Percentiles rank a stretch among this genome's conserved stretches.
Evolutionary conservation across 208 protist species (phyloP).

Genomic region (Phytomonas francai): DNA sequence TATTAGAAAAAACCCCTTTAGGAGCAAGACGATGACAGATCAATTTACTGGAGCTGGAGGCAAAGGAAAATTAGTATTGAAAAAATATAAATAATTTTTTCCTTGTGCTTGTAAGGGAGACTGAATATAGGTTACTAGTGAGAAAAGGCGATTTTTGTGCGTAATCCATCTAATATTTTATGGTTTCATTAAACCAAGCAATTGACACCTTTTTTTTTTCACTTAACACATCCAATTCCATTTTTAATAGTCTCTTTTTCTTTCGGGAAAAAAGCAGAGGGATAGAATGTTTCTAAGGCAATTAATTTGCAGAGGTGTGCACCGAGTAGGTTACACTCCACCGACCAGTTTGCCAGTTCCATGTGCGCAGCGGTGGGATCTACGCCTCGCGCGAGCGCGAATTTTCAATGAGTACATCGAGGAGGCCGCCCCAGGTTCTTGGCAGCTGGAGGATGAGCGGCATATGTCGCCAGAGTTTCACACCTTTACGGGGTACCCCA

Average conservation of each 20-base stretch:
- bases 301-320: slow-evolving; percentile 31
- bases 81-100: not conserved
- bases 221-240: not conserved
- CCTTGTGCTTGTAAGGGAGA: not conserved
- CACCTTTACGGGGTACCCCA: slow-evolving; percentile 84
- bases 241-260: not conserved
- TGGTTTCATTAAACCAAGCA: not conserved
- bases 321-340: slow-evolving; percentile 67
- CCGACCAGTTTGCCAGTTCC: slow-evolving; percentile 63
- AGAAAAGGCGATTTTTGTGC: not conserved
- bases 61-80: not conserved
- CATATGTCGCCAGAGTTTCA: slow-evolving; percentile 87
- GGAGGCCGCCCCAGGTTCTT: slow-evolving; percentile 74
- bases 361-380: slow-evolving; percentile 84
- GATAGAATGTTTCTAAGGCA: slow-evolving; percentile 1
- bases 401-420: slow-evolving; percentile 91
- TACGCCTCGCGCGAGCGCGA: slow-evolving; percentile 69
- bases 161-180: not conserved
- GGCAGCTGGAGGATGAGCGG: slow-evolving; percentile 88
- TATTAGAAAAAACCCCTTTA: not conserved
- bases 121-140: not conserved
- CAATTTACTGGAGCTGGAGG: not conserved
- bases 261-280: slow-evolving; percentile 4
- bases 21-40: not conserved
- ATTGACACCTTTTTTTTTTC: not conserved